Evolutionary conservation across 495 filamentous ascomycete genomes (phyloP).

Genomic region (Penicillium waksmanii): DNA sequence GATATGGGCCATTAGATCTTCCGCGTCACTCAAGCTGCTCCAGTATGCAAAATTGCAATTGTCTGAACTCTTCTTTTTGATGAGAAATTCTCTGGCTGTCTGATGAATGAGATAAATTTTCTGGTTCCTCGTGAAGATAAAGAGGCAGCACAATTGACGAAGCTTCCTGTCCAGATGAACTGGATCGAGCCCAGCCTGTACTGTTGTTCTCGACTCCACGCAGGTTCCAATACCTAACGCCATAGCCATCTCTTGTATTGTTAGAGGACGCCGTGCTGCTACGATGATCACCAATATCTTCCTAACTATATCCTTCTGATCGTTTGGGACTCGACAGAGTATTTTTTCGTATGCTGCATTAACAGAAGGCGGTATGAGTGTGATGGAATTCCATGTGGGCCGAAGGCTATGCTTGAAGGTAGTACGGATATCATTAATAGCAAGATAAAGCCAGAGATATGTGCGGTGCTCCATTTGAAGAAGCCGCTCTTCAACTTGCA

Average conservation of each 20-base stretch:
- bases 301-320: no score
- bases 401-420: no score
- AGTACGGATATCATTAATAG: no score
- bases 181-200: slow-evolving; percentile 30
- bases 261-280: no score
- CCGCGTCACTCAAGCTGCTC: slow-evolving; percentile 15
- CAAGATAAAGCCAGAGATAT: no score
- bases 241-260: slow-evolving; percentile 40
- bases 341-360: no score
- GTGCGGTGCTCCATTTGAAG: no score
- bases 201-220: slow-evolving; percentile 17
- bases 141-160: slow-evolving; percentile 41
- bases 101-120: slow-evolving; percentile 42
- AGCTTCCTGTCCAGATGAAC: slow-evolving; percentile 25
- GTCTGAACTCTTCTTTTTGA: slow-evolving; percentile 12
- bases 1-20: slow-evolving; percentile 24
- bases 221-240: slow-evolving; percentile 35
- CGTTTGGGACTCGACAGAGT: no score
- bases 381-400: no score
- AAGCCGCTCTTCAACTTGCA: no score
- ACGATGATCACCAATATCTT: no score
- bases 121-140: slow-evolving; percentile 40
- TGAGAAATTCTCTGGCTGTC: slow-evolving; percentile 37
- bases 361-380: no score
- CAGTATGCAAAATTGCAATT: slow-evolving; percentile 16